Conservation (phyloP, 2,329 filamentous ascomycete species). For the Colletotrichum limetticola region DNA sequence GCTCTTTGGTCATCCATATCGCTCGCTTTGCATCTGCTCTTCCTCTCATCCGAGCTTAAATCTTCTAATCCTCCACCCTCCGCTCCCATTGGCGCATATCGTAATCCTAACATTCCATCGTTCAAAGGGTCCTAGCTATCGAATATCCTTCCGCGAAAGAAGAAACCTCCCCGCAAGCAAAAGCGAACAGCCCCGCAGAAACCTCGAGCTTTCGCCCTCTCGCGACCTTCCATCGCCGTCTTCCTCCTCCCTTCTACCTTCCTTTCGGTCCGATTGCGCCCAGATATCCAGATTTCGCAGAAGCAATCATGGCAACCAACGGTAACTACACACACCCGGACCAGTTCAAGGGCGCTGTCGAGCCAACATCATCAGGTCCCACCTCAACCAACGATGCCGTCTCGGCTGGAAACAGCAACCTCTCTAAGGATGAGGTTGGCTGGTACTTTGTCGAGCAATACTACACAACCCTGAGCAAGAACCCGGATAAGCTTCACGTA, state of each 20-base stretch:
- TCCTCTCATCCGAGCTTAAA: background rate
- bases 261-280: constrained; percentile 30
- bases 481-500: constrained; percentile 90
- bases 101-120: constrained; percentile 20
- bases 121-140: constrained; percentile 2
- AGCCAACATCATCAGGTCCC: constrained; percentile 51
- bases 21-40: background rate
- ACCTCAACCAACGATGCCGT: constrained; percentile 46
- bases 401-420: constrained; percentile 54
- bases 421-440: constrained; percentile 91
- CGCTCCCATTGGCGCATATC: constrained; percentile 14
- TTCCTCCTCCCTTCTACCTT: constrained; percentile 8
- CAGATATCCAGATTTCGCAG: constrained; percentile 9
- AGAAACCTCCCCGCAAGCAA: constrained; percentile 10
- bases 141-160: constrained; percentile 10
- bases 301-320: constrained; percentile 65
- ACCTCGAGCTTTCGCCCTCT: constrained; percentile 24
- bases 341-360: constrained; percentile 50
- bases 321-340: constrained; percentile 61
- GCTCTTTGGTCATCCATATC: background rate
- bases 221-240: background rate
- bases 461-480: constrained; percentile 97
- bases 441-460: constrained; percentile 99
- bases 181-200: constrained; percentile 26
- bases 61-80: background rate